Evolutionary conservation across 106 monocot species (phyloP), one percentile per base, ranked within the genome.

Genomic region (Apostasia ramifera): DNA sequence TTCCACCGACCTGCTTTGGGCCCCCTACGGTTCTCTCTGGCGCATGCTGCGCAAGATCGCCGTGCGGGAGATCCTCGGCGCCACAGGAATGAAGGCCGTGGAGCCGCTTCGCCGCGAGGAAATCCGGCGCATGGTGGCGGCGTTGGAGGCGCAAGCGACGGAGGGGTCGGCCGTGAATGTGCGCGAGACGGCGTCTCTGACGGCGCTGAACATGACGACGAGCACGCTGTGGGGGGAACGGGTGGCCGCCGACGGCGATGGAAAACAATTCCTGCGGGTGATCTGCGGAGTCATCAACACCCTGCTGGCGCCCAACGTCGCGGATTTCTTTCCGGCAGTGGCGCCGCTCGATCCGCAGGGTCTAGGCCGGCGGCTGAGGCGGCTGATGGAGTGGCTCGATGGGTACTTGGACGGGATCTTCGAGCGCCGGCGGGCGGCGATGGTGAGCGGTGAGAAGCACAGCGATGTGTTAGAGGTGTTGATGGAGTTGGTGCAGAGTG

Each of bases 301-400:
- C 15, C 11, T 90, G 49, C 74, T 86, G 43, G 42, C 11, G 12
- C 86, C 86, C 15, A 86, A 90, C 57, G 51, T 90, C 43, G 83
- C 90, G 13, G 90, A 91, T 59, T 79, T 81, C 44, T 79, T 85
- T 5, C 82, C 88, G 1, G 57, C 52, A 40, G 57, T 94, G 15
- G 87, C 78, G 8, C 43, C 73, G 73, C 76, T 87, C 6, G 94
- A 94, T 56, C 57, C 87, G 66, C 73, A 79, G 14, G 79, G 90
- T 5, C 40, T 83, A 4, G 64, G 66, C 73, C 57, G 49, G 66
- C 44, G 70, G 70, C 71, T 65, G 71, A 12, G 50, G 63, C 12
- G 48, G 48, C 13, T 63, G 26, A 39, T 44, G 66, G 67, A 26
- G 2, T 6, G 75, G 54, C 59, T 92, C 26, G 70, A 80, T 37